Conservation (phyloP, 257 asterid genomes). For the Solanum tarapatanum region DNA sequence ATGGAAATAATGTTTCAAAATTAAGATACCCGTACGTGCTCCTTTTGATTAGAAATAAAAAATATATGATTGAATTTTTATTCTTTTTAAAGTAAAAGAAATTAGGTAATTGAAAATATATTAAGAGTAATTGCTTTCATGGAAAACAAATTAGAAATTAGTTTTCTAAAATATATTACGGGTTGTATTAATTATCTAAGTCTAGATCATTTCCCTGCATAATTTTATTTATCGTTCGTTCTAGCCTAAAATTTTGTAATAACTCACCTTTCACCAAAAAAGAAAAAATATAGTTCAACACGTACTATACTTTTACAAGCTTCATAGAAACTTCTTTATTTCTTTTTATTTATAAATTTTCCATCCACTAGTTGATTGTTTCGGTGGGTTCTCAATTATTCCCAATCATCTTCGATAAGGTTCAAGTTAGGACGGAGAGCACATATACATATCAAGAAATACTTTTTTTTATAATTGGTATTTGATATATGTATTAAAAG, state of each 20-base stretch:
- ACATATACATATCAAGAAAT: not conserved
- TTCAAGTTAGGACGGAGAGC: conserved; percentile 3
- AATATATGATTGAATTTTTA: not conserved
- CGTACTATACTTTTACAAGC: not conserved
- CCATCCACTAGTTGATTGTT: not conserved
- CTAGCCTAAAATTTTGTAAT: not conserved
- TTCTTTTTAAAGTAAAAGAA: not conserved
- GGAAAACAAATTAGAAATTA: not conserved
- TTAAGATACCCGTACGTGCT: not conserved
- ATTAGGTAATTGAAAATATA: not conserved
- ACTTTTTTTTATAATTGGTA: too few species aligned
- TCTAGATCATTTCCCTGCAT: not conserved
- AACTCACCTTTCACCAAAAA: not conserved
- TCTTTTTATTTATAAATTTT: not conserved
- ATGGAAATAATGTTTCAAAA: not conserved
- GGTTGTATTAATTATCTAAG: not conserved
- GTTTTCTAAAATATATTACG: not conserved
- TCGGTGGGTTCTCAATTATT: conserved; percentile 4
- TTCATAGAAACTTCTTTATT: not conserved
- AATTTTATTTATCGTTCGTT: not conserved
- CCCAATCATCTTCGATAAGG: conserved; percentile 11
- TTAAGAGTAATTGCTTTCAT: not conserved
- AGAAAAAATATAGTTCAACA: not conserved
- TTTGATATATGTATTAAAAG: too few species aligned
- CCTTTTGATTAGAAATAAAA: not conserved